phyloP scores from a whole-genome alignment of 306 rosid genomes.

The Acacia confusa region DNA sequence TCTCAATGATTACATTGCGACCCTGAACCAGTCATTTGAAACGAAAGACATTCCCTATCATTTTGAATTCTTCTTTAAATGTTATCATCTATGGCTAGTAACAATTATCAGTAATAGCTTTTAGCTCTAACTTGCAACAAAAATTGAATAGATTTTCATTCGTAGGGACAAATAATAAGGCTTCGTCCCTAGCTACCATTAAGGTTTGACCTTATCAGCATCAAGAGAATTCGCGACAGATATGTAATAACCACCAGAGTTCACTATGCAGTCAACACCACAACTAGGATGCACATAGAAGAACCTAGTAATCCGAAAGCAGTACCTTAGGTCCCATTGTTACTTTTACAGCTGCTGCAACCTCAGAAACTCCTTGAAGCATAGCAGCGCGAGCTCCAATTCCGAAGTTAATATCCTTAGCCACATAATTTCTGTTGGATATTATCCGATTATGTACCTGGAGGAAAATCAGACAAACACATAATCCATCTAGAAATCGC shows the following conservation, averaged over 20 bases:
- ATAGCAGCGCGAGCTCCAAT: conserved; percentile 88
- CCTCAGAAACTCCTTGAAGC: conserved; percentile 85
- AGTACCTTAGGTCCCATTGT: conserved; percentile 98
- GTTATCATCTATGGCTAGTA: not conserved
- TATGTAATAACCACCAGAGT: not conserved
- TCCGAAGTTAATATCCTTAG: conserved; percentile 83
- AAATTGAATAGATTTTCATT: not conserved
- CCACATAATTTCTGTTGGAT: conserved; percentile 65
- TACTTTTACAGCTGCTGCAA: conserved; percentile 96
- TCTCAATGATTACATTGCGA: conserved; percentile 87
- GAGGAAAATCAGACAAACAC: not conserved
- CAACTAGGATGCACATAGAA: not conserved
- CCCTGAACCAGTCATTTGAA: conserved; percentile 57
- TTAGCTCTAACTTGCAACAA: not conserved
- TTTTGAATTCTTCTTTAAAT: not conserved
- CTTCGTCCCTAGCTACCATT: not conserved
- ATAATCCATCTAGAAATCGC: not conserved
- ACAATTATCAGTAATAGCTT: not conserved
- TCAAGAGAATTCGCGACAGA: not conserved
- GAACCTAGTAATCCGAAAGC: conserved; percentile 6
- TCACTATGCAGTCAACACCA: not conserved
- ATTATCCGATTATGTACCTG: conserved; percentile 52
- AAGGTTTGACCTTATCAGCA: not conserved
- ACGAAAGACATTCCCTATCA: not conserved
- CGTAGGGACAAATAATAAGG: not conserved